Base-by-base conservation (phyloP, 164 flowering plant genomes). In the Litsea cubeba region DNA sequence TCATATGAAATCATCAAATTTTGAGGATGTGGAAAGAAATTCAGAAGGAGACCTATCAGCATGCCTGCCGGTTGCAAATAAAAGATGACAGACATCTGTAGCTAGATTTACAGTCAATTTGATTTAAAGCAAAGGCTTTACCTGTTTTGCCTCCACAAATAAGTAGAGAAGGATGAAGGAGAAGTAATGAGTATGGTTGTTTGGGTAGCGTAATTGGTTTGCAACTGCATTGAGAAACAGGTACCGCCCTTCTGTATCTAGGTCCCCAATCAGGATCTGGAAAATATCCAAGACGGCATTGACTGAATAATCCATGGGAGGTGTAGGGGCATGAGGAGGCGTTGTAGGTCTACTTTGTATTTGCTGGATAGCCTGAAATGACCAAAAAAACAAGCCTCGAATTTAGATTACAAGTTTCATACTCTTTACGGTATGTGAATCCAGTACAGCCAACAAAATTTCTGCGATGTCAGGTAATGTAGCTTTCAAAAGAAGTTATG, bases 201-300 rank as follows among this genome's bases (percentile, higher is more conserved):
- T 96, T 12, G 99, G 99, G 78, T 94, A 96, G 73, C 98, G 98
- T 26, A 96, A 82, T 78, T 96, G 98, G 80, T 96, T 96, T 11
- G 97, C 98, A 82, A 92, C 78, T 3, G 99, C 99, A 86, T 94
- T 96, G 12, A 96, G 85, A 71, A 92, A 92, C 63, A 90, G 92
- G 80, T 94, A 96, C 32, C 99, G 93, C 6, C 99, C 99, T 80
- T 96, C 99, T 0, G 97, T 89, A 75, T 96, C 99, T 14, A 96
- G 79, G 17, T 96, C 97, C 75, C 69, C 76, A 6, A 90, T 89
- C 72, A 96, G 82, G 46, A 85, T 77, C 82, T 89, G 89, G 78
- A 88, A 96, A 50, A 96, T 89, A 71, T 96, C 97, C 85, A 92
- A 80, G 24, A 91, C 91, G 71, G 92, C 89, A 81, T 87, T 84